Conservation (phyloP, 1,284 basidiomycete genomes). For the Trichosporon faecale region DNA sequence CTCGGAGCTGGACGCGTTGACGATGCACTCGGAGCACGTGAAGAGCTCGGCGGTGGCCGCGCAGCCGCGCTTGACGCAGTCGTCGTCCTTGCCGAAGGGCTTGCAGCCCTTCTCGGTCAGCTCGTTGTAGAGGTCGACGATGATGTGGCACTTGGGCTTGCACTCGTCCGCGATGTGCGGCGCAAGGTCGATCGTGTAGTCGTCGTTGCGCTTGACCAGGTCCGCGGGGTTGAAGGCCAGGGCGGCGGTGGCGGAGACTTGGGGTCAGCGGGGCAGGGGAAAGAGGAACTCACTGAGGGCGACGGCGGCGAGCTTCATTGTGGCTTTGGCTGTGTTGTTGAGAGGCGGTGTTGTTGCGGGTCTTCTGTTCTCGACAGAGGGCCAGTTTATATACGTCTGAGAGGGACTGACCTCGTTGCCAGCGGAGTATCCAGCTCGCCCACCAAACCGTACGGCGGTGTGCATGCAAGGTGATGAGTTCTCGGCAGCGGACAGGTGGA, state of each 20-base stretch:
- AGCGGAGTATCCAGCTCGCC: background rate
- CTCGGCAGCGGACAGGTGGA: background rate
- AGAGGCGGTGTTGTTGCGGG: background rate
- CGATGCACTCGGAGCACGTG: background rate
- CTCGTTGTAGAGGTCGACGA: background rate
- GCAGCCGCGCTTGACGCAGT: background rate
- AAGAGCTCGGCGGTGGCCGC: background rate
- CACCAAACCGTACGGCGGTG: background rate
- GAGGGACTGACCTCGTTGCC: background rate
- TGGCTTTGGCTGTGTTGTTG: background rate
- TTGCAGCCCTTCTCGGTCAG: background rate
- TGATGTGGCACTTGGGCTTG: slow-evolving; percentile 1
- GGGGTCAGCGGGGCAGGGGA: slow-evolving; percentile 67
- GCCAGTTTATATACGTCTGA: background rate
- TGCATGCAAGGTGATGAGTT: too few relatives aligned
- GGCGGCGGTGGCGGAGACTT: slow-evolving; percentile 4
- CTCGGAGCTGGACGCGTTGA: background rate
- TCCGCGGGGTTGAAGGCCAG: background rate
- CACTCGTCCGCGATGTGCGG: background rate
- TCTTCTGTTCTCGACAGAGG: background rate
- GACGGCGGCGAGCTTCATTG: slow-evolving; percentile 1
- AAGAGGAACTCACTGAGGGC: slow-evolving; percentile 51
- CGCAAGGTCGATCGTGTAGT: background rate
- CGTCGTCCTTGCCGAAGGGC: slow-evolving; percentile 1
- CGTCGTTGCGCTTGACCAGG: background rate